Evolutionary conservation across 2,329 filamentous ascomycete species (phyloP).

Genomic region (Dothistroma septosporum): DNA sequence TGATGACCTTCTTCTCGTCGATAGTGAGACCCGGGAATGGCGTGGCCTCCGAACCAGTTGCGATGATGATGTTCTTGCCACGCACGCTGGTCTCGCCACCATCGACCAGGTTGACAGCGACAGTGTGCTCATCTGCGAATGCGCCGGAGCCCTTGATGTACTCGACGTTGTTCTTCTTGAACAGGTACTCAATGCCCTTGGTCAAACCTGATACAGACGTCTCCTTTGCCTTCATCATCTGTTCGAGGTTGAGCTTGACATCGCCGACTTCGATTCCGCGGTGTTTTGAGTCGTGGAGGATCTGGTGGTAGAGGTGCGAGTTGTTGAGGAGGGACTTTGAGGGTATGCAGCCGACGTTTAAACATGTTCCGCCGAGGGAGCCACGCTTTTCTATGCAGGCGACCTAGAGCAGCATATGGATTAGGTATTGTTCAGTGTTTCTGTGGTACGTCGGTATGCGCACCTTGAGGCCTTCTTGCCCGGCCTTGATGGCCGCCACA

Average conservation of each 20-base stretch:
- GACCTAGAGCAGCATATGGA: slow-evolving; percentile 54
- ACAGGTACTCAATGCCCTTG: slow-evolving; percentile 94
- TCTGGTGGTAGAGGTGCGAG: slow-evolving; percentile 95
- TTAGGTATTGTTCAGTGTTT: slow-evolving; percentile 10
- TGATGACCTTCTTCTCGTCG: slow-evolving; percentile 96
- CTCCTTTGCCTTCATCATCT: slow-evolving; percentile 99
- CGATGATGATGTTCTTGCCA: slow-evolving; percentile 97
- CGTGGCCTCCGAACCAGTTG: slow-evolving; percentile 90
- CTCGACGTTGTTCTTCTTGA: slow-evolving; percentile 99
- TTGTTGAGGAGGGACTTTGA: slow-evolving; percentile 99
- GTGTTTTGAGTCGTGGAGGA: slow-evolving; percentile 90
- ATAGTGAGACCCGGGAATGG: slow-evolving; percentile 94
- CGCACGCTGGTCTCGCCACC: slow-evolving; percentile 83
- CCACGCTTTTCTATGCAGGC: slow-evolving; percentile 98
- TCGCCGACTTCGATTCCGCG: slow-evolving; percentile 96
- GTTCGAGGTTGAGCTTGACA: slow-evolving; percentile 88
- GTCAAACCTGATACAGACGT: slow-evolving; percentile 82
- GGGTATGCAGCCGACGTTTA: slow-evolving; percentile 98
- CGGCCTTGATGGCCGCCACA: slow-evolving; percentile 98
- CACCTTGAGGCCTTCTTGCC: slow-evolving; percentile 95
- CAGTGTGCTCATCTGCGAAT: slow-evolving; percentile 63
- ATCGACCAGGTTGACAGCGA: slow-evolving; percentile 85
- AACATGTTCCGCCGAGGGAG: slow-evolving; percentile 87
- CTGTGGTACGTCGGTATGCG: slow-evolving; percentile 7
- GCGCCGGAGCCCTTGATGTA: slow-evolving; percentile 80